phyloP scores from a whole-genome alignment of 73 alveolate genomes.

The Paramecium tetraurelia region DNA sequence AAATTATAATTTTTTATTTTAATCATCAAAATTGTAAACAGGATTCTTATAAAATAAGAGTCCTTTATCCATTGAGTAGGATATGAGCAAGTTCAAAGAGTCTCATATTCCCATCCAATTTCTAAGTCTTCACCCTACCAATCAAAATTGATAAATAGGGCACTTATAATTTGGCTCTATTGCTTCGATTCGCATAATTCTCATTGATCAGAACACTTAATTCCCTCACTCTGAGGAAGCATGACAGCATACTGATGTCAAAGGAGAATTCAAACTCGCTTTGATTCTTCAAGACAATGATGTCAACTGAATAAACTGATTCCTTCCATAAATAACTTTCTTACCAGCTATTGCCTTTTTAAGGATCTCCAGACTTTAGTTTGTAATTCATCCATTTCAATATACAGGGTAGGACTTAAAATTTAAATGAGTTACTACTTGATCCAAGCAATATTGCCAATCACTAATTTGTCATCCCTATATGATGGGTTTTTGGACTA shows the following conservation, averaged over 20 bases:
- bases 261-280: background rate
- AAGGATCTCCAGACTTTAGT: background rate
- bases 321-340: background rate
- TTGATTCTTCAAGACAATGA: background rate
- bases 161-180: background rate
- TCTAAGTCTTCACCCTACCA: constrained; percentile 9
- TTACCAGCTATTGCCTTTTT: background rate
- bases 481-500: background rate
- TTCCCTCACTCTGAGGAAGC: background rate
- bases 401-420: background rate
- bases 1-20: background rate
- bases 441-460: background rate
- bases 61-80: constrained; percentile 22
- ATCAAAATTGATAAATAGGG: constrained; percentile 1
- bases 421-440: background rate
- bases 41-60: constrained; percentile 35
- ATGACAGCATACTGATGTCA: background rate
- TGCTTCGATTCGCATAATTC: background rate
- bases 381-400: background rate
- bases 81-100: constrained; percentile 7
- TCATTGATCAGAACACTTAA: background rate
- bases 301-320: background rate
- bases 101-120: constrained; percentile 26
- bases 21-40: background rate
- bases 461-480: background rate